Conservation (phyloP, 78 protist species). For the Kipferlia bialata region DNA sequence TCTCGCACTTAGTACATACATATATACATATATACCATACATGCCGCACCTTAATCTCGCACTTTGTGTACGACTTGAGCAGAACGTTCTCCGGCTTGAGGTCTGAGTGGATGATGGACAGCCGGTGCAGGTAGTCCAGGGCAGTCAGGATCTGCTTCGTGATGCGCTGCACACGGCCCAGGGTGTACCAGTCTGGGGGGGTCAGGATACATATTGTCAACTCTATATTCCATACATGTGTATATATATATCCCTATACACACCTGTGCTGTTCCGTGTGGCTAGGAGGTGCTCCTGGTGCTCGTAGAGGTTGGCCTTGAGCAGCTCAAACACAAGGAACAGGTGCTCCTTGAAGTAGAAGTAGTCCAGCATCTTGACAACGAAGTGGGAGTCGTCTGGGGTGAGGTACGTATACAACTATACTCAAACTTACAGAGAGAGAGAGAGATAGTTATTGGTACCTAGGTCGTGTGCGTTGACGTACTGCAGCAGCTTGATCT, state of each 20-base stretch:
- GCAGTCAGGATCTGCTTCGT: constrained; percentile 22
- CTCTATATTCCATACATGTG: constrained; percentile 1
- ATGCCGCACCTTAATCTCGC: constrained; percentile 50
- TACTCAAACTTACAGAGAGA: no score
- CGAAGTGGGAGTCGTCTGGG: constrained; percentile 28
- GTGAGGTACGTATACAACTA: no score
- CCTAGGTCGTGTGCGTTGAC: constrained; percentile 28
- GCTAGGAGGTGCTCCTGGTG: constrained; percentile 15
- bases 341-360: constrained; percentile 64
- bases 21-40: no score
- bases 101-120: constrained; percentile 57
- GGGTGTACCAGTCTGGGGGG: constrained; percentile 30
- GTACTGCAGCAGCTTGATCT: constrained; percentile 45
- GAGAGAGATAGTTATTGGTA: no score
- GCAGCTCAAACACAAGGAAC: constrained; percentile 58
- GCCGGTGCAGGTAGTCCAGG: constrained; percentile 27
- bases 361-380: constrained; percentile 39
- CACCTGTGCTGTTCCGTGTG: neutral
- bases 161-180: constrained; percentile 44
- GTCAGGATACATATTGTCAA: neutral
- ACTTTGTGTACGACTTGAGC: constrained; percentile 10
- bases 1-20: no score
- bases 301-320: constrained; percentile 58
- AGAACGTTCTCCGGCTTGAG: constrained; percentile 70
- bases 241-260: neutral